phyloP scores from a whole-genome alignment of 352 stramenopile species.

The Globisporangium nodosum region DNA sequence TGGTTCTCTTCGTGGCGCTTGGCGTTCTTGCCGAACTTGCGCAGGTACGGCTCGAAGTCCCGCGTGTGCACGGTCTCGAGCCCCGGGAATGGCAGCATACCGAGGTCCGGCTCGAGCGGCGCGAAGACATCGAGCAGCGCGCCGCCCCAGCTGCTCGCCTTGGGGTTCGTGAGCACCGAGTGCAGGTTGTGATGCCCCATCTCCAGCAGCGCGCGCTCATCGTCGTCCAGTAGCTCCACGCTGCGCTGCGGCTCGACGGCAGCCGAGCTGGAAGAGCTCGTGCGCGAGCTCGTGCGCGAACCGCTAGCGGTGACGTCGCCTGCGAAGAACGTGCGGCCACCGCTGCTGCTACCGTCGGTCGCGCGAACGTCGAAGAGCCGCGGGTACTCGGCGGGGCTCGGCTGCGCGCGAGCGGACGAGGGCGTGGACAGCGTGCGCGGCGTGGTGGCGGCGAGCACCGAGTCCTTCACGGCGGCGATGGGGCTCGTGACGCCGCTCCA shows the following conservation, averaged over 20 bases:
- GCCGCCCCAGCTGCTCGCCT: constrained; percentile 63
- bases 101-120: constrained; percentile 63
- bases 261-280: constrained; percentile 19
- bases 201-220: constrained; percentile 58
- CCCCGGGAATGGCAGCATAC: constrained; percentile 57
- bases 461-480: constrained; percentile 57
- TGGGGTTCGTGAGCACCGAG: constrained; percentile 80
- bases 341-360: constrained; percentile 13
- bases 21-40: constrained; percentile 58
- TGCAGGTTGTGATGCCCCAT: constrained; percentile 81
- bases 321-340: constrained; percentile 4
- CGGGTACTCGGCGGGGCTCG: constrained; percentile 58
- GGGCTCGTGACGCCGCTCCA: constrained; percentile 63
- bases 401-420: constrained; percentile 29
- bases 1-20: constrained; percentile 76
- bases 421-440: constrained; percentile 30
- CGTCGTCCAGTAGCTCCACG: constrained; percentile 36
- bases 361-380: constrained; percentile 64
- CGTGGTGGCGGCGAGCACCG: constrained; percentile 39
- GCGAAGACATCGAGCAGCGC: constrained; percentile 72
- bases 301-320: not conserved
- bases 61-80: constrained; percentile 48
- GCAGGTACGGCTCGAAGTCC: constrained; percentile 79
- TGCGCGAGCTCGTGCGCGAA: constrained; percentile 30
- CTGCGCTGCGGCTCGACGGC: constrained; percentile 10